A percentile compares a stretch with the other conserved stretches of the same genome.
Evolutionary conservation across 2,329 filamentous ascomycete genomes (phyloP).

Genomic region (Rasamsonia emersonii): DNA sequence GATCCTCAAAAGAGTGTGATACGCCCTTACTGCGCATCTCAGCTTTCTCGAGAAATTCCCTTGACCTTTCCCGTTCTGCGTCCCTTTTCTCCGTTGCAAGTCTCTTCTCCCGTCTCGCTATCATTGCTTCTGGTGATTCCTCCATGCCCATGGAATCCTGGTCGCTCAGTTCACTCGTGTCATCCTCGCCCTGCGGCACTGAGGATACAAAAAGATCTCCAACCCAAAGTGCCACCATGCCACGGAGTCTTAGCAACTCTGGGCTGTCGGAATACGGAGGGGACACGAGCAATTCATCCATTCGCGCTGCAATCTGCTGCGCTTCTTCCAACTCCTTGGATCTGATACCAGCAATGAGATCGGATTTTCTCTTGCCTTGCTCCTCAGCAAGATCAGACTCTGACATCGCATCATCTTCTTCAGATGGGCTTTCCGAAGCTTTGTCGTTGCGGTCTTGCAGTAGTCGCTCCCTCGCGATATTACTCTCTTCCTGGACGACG

Average conservation of each 20-base stretch:
- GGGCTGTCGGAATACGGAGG: slow-evolving; percentile 61
- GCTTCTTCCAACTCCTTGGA: slow-evolving; percentile 50
- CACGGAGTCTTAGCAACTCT: slow-evolving; percentile 61
- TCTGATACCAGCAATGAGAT: slow-evolving; percentile 31
- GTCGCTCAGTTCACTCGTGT: slow-evolving; percentile 9
- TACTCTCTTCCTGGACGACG: slow-evolving; percentile 56
- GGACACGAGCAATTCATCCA: slow-evolving; percentile 63
- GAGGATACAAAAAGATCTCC: slow-evolving; percentile 51
- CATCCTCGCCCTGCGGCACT: slow-evolving; percentile 15
- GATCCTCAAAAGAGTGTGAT: slow-evolving; percentile 18
- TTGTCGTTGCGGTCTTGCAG: slow-evolving; percentile 16
- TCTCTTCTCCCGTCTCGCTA: slow-evolving; percentile 22
- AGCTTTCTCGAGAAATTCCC: slow-evolving; percentile 26
- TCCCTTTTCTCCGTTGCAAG: slow-evolving; percentile 26
- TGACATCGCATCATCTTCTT: slow-evolving; percentile 22
- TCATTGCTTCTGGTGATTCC: slow-evolving; percentile 17
- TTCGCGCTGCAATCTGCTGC: slow-evolving; percentile 54
- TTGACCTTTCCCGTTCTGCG: slow-evolving; percentile 23
- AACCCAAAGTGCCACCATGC: slow-evolving; percentile 66
- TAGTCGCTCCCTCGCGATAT: slow-evolving; percentile 34
- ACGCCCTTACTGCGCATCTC: slow-evolving; percentile 23
- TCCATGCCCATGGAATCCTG: slow-evolving; percentile 13
- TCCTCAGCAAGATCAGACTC: slow-evolving; percentile 12
- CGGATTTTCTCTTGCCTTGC: slow-evolving; percentile 28
- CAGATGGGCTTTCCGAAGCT: slow-evolving; percentile 19